Conservation (phyloP, 2,329 filamentous ascomycete genomes). For the Penicillium glabrum region DNA sequence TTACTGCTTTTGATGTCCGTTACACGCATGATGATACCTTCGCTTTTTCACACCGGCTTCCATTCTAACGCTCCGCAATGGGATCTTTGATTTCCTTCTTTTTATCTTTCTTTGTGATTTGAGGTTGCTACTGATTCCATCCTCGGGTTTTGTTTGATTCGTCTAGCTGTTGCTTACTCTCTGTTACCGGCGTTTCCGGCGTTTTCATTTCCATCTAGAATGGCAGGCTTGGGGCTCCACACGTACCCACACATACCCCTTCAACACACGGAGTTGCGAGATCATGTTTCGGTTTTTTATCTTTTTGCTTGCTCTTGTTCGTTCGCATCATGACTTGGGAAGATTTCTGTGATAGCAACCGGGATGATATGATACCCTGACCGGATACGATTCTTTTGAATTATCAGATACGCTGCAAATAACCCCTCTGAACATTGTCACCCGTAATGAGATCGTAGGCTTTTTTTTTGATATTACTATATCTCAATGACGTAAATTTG, state of each 20-base stretch:
- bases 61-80: background rate
- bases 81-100: background rate
- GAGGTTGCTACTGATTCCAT: background rate
- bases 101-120: background rate
- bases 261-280: background rate
- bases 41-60: background rate
- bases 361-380: slow-evolving; percentile 26
- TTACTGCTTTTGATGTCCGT: background rate
- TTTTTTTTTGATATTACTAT: background rate
- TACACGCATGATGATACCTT: background rate
- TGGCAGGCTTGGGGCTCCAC: slow-evolving; percentile 16
- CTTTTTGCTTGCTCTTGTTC: slow-evolving; percentile 1
- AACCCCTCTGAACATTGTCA: background rate
- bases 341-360: slow-evolving; percentile 3
- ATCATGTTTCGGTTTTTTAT: slow-evolving; percentile 3
- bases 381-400: slow-evolving; percentile 21
- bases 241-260: background rate
- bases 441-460: background rate
- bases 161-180: background rate
- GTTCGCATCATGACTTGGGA: background rate
- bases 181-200: slow-evolving; percentile 12
- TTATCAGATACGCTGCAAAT: background rate
- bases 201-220: slow-evolving; percentile 17
- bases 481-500: background rate
- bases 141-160: background rate